phyloP scores from a whole-genome alignment of 2,329 filamentous ascomycete species.

The Aspergillus sojae region DNA sequence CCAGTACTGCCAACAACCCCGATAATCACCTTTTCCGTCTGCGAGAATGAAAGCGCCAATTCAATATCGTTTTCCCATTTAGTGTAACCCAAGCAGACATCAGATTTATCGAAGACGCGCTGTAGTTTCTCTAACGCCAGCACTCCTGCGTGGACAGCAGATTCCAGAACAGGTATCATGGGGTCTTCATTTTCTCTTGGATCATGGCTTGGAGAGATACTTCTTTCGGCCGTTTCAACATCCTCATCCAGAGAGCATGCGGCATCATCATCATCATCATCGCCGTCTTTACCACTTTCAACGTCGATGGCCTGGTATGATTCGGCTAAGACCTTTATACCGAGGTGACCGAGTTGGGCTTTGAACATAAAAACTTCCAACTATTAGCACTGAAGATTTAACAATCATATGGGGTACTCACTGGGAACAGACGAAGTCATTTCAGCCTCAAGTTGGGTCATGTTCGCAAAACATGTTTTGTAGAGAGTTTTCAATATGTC shows the following conservation, averaged over 20 bases:
- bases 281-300: neutral
- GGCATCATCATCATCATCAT: neutral
- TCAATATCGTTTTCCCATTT: slow-evolving; percentile 8
- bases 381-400: neutral
- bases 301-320: neutral
- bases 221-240: neutral
- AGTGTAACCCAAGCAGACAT: neutral
- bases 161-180: slow-evolving; percentile 37
- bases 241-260: neutral
- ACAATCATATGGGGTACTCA: neutral
- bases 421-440: neutral
- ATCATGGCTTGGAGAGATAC: neutral
- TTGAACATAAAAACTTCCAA: neutral
- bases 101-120: neutral
- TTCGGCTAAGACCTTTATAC: neutral
- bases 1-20: slow-evolving; percentile 66
- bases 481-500: neutral
- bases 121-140: neutral
- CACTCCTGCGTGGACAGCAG: neutral
- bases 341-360: neutral
- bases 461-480: neutral
- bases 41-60: neutral
- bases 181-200: slow-evolving; percentile 38
- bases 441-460: neutral
- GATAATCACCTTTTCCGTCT: slow-evolving; percentile 44